These are phyloP conservation scores for Boletus rubroflammeus DNA, from an alignment of 768 basidiomycete species.

Conservation along the genomic window DNA sequence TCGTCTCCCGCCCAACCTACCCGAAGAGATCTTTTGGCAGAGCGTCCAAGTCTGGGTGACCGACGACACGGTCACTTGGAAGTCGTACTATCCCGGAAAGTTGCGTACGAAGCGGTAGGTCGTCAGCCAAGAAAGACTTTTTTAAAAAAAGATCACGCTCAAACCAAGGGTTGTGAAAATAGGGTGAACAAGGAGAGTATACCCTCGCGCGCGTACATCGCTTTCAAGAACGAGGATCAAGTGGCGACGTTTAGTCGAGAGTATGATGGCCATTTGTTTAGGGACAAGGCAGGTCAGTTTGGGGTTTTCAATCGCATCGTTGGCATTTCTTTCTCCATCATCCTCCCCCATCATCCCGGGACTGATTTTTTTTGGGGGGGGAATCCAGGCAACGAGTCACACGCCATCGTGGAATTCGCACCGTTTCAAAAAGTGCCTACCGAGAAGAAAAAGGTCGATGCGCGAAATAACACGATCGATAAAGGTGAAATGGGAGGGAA, in stretches of 20 bases:
- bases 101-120: slow-evolving; percentile 57
- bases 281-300: slow-evolving; percentile 78
- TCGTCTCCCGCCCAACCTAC: slow-evolving; percentile 85
- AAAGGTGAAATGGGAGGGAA: slow-evolving; percentile 33
- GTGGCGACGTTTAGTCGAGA: slow-evolving; percentile 73
- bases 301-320: too few species aligned
- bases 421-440: slow-evolving; percentile 84
- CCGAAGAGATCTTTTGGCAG: slow-evolving; percentile 92
- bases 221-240: slow-evolving; percentile 73
- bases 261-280: slow-evolving; percentile 89
- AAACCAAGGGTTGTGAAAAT: background rate
- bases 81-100: slow-evolving; percentile 64
- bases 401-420: slow-evolving; percentile 90
- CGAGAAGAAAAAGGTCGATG: slow-evolving; percentile 74
- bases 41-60: slow-evolving; percentile 83
- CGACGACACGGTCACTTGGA: slow-evolving; percentile 69
- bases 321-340: background rate
- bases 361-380: background rate
- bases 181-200: slow-evolving; percentile 84
- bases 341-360: background rate
- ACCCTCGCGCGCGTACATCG: slow-evolving; percentile 87
- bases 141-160: background rate
- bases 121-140: background rate
- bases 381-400: slow-evolving; percentile 72
- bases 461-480: slow-evolving; percentile 83